Percentiles rank a stretch among this genome's conserved stretches.
Evolutionary conservation across 2,329 filamentous ascomycete genomes (phyloP).

Genomic region (Aureobasidium vineae): DNA sequence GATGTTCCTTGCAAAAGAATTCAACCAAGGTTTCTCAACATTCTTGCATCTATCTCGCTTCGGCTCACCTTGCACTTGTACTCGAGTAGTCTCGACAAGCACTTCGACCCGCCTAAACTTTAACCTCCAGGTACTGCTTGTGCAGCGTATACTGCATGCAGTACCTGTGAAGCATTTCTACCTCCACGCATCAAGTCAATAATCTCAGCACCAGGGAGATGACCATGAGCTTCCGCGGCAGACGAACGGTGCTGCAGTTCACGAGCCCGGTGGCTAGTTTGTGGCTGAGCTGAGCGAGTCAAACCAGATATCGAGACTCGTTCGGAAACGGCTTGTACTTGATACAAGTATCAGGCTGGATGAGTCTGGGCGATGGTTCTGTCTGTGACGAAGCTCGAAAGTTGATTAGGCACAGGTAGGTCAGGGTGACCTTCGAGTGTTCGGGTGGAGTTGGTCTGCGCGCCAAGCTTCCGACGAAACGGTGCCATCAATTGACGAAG

Average conservation of each 20-base stretch:
- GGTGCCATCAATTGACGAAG: not conserved
- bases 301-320: not conserved
- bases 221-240: not conserved
- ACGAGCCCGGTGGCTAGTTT: not conserved
- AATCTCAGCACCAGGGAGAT: not conserved
- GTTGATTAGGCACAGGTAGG: not conserved
- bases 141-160: constrained; percentile 3
- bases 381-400: not conserved
- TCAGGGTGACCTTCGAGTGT: not conserved
- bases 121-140: constrained; percentile 11
- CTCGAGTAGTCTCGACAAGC: constrained; percentile 14
- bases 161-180: not conserved
- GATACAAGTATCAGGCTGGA: not conserved
- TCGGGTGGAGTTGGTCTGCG: not conserved
- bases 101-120: constrained; percentile 13
- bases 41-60: constrained; percentile 7
- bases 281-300: not conserved
- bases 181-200: not conserved
- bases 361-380: not conserved
- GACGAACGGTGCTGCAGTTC: not conserved
- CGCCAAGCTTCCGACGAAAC: constrained; percentile 9
- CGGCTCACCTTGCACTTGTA: constrained; percentile 17
- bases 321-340: not conserved
- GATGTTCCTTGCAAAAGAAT: constrained; percentile 6
- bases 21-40: constrained; percentile 26